phyloP scores from a whole-genome alignment of 1,284 basidiomycete genomes.

The Schizophyllum commune region DNA sequence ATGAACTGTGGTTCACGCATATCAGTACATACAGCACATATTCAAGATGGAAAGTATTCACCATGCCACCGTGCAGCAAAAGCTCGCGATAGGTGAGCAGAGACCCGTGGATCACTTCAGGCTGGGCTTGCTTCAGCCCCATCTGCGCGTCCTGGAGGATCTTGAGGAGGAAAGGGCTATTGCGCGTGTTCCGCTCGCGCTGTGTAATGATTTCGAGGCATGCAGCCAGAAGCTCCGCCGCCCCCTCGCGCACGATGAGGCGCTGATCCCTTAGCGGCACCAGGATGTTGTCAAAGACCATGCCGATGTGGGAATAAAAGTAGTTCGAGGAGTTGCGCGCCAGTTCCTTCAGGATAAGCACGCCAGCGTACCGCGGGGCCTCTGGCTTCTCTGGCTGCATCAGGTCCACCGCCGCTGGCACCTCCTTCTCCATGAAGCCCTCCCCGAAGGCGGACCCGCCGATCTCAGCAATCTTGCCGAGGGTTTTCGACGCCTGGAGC shows the following conservation, averaged over 20 bases:
- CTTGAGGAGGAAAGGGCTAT: slow-evolving; percentile 50
- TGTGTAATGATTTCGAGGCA: slow-evolving; percentile 81
- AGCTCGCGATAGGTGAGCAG: slow-evolving; percentile 90
- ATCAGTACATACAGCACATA: slow-evolving; percentile 4
- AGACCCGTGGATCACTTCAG: slow-evolving; percentile 90
- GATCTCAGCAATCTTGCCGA: slow-evolving; percentile 46
- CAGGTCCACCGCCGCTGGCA: slow-evolving; percentile 73
- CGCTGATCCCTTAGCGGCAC: slow-evolving; percentile 81
- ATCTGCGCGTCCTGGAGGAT: slow-evolving; percentile 86
- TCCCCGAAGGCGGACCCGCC: slow-evolving; percentile 81
- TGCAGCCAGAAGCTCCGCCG: slow-evolving; percentile 83
- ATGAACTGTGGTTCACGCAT: slow-evolving; percentile 60
- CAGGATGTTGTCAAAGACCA: slow-evolving; percentile 88
- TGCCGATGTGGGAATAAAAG: slow-evolving; percentile 80
- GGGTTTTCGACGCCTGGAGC: slow-evolving; percentile 34
- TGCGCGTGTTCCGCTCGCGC: slow-evolving; percentile 51
- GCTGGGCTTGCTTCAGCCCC: slow-evolving; percentile 75
- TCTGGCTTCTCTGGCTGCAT: slow-evolving; percentile 74
- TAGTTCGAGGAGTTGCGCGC: slow-evolving; percentile 80
- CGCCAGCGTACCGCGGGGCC: slow-evolving; percentile 73
- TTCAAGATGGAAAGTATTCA: slow-evolving; percentile 24
- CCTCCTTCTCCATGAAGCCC: slow-evolving; percentile 81
- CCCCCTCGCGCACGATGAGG: slow-evolving; percentile 83
- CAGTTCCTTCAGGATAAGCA: slow-evolving; percentile 86
- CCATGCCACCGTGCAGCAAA: slow-evolving; percentile 89